Evolutionary conservation across 202 grass and related monocot genomes (phyloP), one percentile per base, ranked within the genome.

Genomic region (Elaeis oleifera): DNA sequence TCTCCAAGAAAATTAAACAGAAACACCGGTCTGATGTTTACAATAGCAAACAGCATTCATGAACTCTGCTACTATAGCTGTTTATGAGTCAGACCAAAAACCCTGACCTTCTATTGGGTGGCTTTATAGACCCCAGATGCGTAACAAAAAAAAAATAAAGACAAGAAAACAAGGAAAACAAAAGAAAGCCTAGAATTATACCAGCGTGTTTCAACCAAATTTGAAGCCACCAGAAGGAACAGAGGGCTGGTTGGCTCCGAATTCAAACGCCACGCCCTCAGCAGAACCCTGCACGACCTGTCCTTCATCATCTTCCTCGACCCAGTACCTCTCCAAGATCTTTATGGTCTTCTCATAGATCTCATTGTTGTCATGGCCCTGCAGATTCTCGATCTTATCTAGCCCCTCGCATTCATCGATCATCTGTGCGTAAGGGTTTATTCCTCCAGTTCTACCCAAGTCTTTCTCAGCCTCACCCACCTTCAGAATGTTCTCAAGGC

Each of bases 311-410:
- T 78, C 69, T 73, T 90, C 86, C 56, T 96, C 90, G 3, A 79
- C 73, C 90, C 90, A 96, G 67, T 85, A 96, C 20, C 67, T 67
- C 74, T 96, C 83, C 0, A 96, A 74, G 25, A 96, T 60, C 54
- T 85, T 77, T 26, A 96, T 88, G 25, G 63, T 77, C 66, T 85
- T 58, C 28, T 78, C 65, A 68, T 85, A 83, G 23, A 88, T 80
- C 5, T 49, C 65, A 5, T 76, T 69, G 20, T 82, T 83, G 16
- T 81, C 53, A 1, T 85, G 75, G 1, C 72, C 70, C 67, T 96
- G 91, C 49, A 96, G 63, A 8, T 80, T 71, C 68, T 96, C 91
- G 4, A 90, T 32, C 70, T 69, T 88, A 55, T 85, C 87, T 50
- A 96, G 15, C 64, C 87, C 81, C 5, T 84, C 87, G 0, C 84